These are phyloP conservation scores for Suillus variegatus DNA, from an alignment of 768 basidiomycete species.

Conservation along the genomic window DNA sequence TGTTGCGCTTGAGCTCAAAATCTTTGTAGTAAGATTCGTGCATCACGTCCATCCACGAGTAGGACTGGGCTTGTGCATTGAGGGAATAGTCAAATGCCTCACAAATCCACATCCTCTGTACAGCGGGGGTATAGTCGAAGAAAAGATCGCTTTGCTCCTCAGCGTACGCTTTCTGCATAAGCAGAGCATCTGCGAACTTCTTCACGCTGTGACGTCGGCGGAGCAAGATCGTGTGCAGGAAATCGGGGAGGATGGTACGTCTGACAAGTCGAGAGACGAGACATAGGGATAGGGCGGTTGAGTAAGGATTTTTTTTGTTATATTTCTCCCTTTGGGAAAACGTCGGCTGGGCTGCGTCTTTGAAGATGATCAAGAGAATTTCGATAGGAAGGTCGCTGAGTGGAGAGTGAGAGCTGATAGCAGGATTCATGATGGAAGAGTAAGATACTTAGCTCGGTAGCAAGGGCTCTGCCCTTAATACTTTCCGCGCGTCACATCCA, in stretches of 20 bases:
- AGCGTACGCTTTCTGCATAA: neutral
- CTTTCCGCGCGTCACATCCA: neutral
- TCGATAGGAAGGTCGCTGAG: slow-evolving; percentile 35
- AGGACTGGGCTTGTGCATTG: too few relatives aligned
- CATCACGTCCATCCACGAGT: too few relatives aligned
- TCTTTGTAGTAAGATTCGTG: too few relatives aligned
- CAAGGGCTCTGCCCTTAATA: neutral
- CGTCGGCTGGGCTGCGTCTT: slow-evolving; percentile 29
- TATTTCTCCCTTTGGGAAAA: neutral
- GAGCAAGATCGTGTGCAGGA: slow-evolving; percentile 26
- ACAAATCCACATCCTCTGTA: neutral
- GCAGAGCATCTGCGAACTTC: neutral
- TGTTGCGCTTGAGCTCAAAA: neutral
- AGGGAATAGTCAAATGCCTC: too few relatives aligned
- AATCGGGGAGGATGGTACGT: slow-evolving; percentile 19
- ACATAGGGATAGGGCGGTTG: slow-evolving; percentile 32
- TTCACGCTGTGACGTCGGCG: neutral
- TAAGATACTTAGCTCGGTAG: neutral
- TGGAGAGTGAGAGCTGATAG: slow-evolving; percentile 10
- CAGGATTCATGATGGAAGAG: neutral
- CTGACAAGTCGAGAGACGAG: slow-evolving; percentile 36
- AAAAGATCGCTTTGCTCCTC: neutral
- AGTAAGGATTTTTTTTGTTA: slow-evolving; percentile 9
- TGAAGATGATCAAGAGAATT: slow-evolving; percentile 35
- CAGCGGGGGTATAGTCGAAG: neutral